These are phyloP conservation scores for Geosmithia morbida DNA, from an alignment of 2,329 filamentous ascomycete species.

Conservation along the genomic window DNA sequence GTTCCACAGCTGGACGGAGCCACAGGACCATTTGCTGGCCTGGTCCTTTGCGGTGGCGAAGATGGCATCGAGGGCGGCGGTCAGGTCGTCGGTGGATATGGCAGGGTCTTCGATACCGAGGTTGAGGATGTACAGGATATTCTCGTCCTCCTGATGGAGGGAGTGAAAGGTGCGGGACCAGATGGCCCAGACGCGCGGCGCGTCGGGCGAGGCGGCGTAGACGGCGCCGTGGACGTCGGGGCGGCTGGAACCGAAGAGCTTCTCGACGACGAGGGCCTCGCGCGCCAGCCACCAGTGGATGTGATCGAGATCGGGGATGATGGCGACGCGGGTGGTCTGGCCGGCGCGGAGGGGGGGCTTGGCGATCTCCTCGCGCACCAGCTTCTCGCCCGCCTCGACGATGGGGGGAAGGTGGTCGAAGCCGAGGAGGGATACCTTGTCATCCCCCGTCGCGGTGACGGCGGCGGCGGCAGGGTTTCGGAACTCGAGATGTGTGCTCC, in stretches of 20 bases:
- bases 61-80: conserved; percentile 43
- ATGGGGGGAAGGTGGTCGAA: conserved; percentile 42
- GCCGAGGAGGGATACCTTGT: conserved; percentile 24
- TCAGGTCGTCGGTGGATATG: conserved; percentile 25
- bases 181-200: conserved; percentile 52
- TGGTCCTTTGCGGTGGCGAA: conserved; percentile 53
- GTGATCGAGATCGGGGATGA: conserved; percentile 16
- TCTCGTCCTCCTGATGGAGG: conserved; percentile 38
- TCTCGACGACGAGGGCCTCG: conserved; percentile 61
- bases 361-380: conserved; percentile 40
- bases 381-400: conserved; percentile 47
- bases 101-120: conserved; percentile 43
- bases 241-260: conserved; percentile 35
- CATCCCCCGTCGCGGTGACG: neutral
- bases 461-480: conserved; percentile 14
- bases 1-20: conserved; percentile 71
- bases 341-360: conserved; percentile 5
- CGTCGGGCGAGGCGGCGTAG: conserved; percentile 31
- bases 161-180: conserved; percentile 54
- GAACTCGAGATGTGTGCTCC: conserved; percentile 59
- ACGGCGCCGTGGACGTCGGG: conserved; percentile 59
- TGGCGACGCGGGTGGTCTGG: conserved; percentile 1
- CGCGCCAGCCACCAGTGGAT: conserved; percentile 52
- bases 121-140: conserved; percentile 55
- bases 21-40: conserved; percentile 57